Percentiles rank a stretch among this genome's conserved stretches.
Evolutionary conservation across 805 yeast species (phyloP).

Genomic region (Sungouiozyma intestinalis): DNA sequence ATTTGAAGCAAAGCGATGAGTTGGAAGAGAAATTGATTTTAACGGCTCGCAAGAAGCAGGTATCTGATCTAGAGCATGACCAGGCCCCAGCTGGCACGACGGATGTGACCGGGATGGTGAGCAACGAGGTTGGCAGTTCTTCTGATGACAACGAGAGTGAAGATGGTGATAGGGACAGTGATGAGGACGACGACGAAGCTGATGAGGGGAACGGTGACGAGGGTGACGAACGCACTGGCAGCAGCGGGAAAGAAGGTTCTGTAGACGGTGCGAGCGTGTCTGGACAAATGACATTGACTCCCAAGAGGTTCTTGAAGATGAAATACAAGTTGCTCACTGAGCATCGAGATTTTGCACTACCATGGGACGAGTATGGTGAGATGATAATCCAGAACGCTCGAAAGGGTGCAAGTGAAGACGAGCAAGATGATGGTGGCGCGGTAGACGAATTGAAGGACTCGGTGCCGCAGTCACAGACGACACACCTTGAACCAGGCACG

Average conservation of each 20-base stretch:
- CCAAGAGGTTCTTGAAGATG: not conserved
- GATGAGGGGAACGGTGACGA: not conserved
- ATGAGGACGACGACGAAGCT: not conserved
- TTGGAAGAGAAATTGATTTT: slow-evolving; percentile 34
- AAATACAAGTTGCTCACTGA: slow-evolving; percentile 3
- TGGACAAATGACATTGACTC: slow-evolving; percentile 3
- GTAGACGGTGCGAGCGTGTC: not conserved
- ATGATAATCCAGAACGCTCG: slow-evolving; percentile 32
- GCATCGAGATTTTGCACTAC: slow-evolving; percentile 29
- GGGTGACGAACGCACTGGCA: too few species aligned
- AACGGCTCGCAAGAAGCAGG: not conserved
- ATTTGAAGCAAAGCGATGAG: slow-evolving; percentile 47
- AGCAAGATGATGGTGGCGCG: not conserved
- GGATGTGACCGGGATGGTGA: too few species aligned
- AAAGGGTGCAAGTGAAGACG: slow-evolving; percentile 6
- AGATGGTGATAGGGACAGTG: slow-evolving; percentile 1
- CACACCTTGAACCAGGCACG: slow-evolving; percentile 1
- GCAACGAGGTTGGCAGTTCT: too few species aligned
- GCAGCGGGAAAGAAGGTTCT: too few species aligned
- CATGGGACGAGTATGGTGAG: slow-evolving; percentile 38
- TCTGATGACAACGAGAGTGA: not conserved
- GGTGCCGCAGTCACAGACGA: slow-evolving; percentile 1
- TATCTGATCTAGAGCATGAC: too few species aligned
- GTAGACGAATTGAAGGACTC: slow-evolving; percentile 2
- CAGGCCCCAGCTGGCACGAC: too few species aligned